Evolutionary conservation across 2,329 filamentous ascomycete species (phyloP).

Genomic region (Diplodia intermedia): DNA sequence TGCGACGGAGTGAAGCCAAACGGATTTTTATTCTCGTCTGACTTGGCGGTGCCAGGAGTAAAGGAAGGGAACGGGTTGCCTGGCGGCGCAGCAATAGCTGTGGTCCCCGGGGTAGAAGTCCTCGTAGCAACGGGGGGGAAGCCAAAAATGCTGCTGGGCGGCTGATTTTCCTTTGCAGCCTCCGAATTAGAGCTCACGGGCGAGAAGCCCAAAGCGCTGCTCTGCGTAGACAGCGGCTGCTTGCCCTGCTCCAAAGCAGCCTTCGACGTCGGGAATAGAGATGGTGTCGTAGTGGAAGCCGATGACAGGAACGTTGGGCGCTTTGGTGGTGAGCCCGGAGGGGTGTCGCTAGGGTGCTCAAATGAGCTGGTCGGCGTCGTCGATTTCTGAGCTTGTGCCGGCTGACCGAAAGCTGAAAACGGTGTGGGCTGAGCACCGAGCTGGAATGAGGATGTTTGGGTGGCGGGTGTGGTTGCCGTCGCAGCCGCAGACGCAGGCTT

Average conservation of each 20-base stretch:
- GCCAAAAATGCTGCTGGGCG: constrained; percentile 21
- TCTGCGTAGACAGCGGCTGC: not conserved
- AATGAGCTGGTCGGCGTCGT: constrained; percentile 22
- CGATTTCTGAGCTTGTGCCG: not conserved
- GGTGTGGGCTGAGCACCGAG: constrained; percentile 2
- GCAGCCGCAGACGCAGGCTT: not conserved
- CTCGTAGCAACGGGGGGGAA: constrained; percentile 14
- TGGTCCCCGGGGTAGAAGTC: not conserved
- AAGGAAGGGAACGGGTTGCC: not conserved
- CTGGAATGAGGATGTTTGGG: constrained; percentile 6
- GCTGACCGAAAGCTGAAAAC: constrained; percentile 6
- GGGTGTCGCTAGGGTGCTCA: constrained; percentile 17
- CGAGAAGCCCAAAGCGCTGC: constrained; percentile 1
- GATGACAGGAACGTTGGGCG: not conserved
- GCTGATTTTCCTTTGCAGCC: not conserved
- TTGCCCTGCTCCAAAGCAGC: not conserved
- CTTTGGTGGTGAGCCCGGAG: constrained; percentile 30
- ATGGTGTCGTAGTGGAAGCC: not conserved
- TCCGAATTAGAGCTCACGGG: not conserved
- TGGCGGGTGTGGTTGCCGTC: not conserved
- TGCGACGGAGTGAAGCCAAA: constrained; percentile 21
- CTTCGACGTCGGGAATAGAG: constrained; percentile 6
- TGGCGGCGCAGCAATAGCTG: not conserved
- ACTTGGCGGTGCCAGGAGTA: not conserved
- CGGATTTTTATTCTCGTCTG: constrained; percentile 1